These are phyloP conservation scores for Sarcodon aspratus DNA, from an alignment of 768 basidiomycete genomes.

Conservation along the genomic window DNA sequence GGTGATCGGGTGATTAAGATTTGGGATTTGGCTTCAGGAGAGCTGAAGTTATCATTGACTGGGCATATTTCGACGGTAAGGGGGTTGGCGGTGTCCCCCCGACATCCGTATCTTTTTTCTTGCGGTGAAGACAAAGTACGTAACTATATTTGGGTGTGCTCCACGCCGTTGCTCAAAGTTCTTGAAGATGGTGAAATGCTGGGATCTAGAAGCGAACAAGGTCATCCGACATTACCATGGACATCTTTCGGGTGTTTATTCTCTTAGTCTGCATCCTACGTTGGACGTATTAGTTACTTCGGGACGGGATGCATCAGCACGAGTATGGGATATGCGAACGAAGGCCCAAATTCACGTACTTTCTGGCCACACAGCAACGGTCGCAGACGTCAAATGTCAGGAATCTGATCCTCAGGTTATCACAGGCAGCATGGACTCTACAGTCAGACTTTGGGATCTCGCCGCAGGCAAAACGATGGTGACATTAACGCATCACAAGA, in stretches of 20 bases:
- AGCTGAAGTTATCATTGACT: conserved; percentile 90
- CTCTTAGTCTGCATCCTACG: conserved; percentile 87
- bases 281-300: conserved; percentile 92
- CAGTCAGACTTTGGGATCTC: conserved; percentile 91
- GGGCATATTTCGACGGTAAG: conserved; percentile 97
- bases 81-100: conserved; percentile 81
- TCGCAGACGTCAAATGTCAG: conserved; percentile 93
- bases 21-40: conserved; percentile 97
- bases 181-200: conserved; percentile 95
- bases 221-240: conserved; percentile 99
- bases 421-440: conserved; percentile 97
- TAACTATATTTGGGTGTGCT: background rate
- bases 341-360: conserved; percentile 93
- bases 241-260: conserved; percentile 95
- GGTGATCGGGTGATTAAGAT: conserved; percentile 98
- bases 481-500: conserved; percentile 98
- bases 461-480: conserved; percentile 96
- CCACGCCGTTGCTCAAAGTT: background rate
- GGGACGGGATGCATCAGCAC: conserved; percentile 91
- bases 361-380: conserved; percentile 87
- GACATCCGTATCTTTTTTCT: conserved; percentile 96
- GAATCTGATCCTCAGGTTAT: conserved; percentile 98
- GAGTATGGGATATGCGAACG: conserved; percentile 99
- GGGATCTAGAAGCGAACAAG: conserved; percentile 98
- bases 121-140: conserved; percentile 95